phyloP scores from a whole-genome alignment of 106 monocot genomes.

The Acorus calamus region DNA sequence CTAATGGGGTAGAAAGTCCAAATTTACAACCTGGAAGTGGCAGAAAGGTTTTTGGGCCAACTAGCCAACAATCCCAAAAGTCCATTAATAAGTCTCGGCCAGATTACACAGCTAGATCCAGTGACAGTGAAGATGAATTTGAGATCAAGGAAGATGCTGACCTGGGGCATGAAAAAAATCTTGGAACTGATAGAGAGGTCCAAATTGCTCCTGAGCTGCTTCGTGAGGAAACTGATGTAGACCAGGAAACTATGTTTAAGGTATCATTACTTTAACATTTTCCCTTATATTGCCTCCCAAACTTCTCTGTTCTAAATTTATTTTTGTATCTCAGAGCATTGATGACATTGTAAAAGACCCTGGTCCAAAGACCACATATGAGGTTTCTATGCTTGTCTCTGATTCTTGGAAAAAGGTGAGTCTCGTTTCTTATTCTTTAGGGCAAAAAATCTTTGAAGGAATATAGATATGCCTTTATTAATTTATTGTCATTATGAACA shows the following conservation, averaged over 20 bases:
- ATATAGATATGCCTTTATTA: not conserved
- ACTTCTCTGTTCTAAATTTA: not conserved
- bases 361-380: slow-evolving; percentile 61
- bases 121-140: slow-evolving; percentile 70
- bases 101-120: slow-evolving; percentile 18
- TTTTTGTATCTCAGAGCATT: slow-evolving; percentile 30
- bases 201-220: slow-evolving; percentile 28
- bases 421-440: not conserved
- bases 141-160: slow-evolving; percentile 17
- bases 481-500: slow-evolving; percentile 10
- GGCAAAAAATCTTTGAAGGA: not conserved
- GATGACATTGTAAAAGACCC: slow-evolving; percentile 45
- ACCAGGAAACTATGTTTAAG: slow-evolving; percentile 36
- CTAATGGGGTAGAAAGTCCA: slow-evolving; percentile 8
- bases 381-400: slow-evolving; percentile 74
- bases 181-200: slow-evolving; percentile 5
- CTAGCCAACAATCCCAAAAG: slow-evolving; percentile 17
- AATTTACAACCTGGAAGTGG: slow-evolving; percentile 30
- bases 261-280: slow-evolving; percentile 11
- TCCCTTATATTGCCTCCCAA: not conserved
- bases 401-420: slow-evolving; percentile 87
- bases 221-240: slow-evolving; percentile 28
- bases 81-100: slow-evolving; percentile 13
- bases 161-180: slow-evolving; percentile 10
- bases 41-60: slow-evolving; percentile 65